Conservation (phyloP, 495 filamentous ascomycete genomes). For the Mycothermus thermophilus region DNA sequence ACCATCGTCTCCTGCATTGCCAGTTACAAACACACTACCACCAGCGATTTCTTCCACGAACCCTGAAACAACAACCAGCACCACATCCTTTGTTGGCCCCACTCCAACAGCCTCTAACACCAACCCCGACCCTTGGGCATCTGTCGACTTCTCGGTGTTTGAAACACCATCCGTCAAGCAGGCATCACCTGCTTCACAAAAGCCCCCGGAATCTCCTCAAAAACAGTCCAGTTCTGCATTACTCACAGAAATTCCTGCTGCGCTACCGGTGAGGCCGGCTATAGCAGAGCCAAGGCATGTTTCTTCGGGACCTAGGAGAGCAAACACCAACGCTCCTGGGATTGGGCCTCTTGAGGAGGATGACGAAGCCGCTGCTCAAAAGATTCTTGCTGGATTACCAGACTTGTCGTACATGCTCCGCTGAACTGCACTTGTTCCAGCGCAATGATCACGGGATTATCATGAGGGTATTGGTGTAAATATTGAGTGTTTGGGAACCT, state of each 20-base stretch:
- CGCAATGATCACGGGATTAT: no score
- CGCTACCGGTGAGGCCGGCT: no score
- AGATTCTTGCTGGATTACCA: constrained; percentile 30
- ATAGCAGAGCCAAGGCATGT: no score
- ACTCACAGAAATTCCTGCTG: no score
- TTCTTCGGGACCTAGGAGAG: no score
- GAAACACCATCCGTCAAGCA: constrained; percentile 11
- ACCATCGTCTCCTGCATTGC: no score
- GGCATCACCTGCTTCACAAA: background rate
- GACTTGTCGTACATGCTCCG: constrained; percentile 43
- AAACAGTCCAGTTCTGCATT: background rate
- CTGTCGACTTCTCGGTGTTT: constrained; percentile 27
- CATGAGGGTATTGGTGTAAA: no score
- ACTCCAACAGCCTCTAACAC: background rate
- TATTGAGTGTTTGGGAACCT: no score
- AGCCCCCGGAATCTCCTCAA: background rate
- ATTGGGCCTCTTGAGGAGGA: background rate
- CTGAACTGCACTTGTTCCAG: constrained; percentile 4
- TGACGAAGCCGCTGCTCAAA: constrained; percentile 2
- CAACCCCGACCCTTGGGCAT: constrained; percentile 19
- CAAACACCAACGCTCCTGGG: no score
- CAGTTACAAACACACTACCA: no score
- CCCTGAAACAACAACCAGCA: no score
- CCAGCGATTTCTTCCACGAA: no score
- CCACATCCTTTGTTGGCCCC: background rate